Base-by-base conservation (phyloP, 257 asterid genomes). In the Rauvolfia tetraphylla region DNA sequence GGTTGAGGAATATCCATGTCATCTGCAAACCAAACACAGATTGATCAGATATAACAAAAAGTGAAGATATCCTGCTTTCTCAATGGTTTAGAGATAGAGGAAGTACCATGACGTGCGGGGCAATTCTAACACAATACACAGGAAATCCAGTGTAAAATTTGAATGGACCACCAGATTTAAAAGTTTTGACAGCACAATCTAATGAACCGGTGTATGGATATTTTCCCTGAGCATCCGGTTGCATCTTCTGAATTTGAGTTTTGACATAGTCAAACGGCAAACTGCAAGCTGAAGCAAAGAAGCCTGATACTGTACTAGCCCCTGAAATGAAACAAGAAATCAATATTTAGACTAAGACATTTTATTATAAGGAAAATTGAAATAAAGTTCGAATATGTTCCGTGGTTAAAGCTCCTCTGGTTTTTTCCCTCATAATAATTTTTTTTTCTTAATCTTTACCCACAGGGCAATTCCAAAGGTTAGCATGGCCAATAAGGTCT, bases 71-170 rank as follows among this genome's bases (percentile, higher is more conserved):
- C 41, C 39, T 33, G 36, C 18, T 1, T 27, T 25, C 68, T 54
- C 33, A 33, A 57, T 4, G 74, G 66, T 73, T 58, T 83, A 48
- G 78, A 58, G 76, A 71, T 78, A n/a, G 63, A 29, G 58, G 58
- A 80, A 38, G 80, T 95, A 92, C 99, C 99, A 95, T 95, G 87
- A 95, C 99, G 67, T 95, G 99, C 68, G 99, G 99, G 48, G 99
- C 98, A 61, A 95, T 95, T 83, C 99, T 85, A 68, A 93, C 88
- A 71, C 98, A 95, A 69, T 95, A 95, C 9, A 95, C 97, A 15
- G 98, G 99, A 48, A 95, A 95, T 75, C 99, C 99, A 33, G 95
- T 84, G 91, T 95, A 95, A 65, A 95, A 93, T 77, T 90, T 95
- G 58, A 93, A 84, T 49, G 96, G 96, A 15, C 98, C 99, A 25